Evolutionary conservation across 768 basidiomycete species (phyloP).

Genomic region (Cubamyces lactineus): DNA sequence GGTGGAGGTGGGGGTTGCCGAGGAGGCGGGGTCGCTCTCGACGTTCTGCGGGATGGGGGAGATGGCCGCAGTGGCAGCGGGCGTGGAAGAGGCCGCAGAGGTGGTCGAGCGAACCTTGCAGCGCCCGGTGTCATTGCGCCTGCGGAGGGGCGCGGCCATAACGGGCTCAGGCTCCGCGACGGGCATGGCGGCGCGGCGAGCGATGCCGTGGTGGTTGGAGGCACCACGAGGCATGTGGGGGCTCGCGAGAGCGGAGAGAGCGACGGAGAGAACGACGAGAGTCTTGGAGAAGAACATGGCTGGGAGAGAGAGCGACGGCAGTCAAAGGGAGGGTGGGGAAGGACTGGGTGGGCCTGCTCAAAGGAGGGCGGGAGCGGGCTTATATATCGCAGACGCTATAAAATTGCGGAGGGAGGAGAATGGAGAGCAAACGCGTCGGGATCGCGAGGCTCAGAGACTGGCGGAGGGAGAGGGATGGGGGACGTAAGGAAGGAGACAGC

Average conservation of each 20-base stretch:
- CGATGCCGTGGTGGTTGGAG: slow-evolving; percentile 45
- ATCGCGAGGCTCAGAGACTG: slow-evolving; percentile 10
- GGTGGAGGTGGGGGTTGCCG: slow-evolving; percentile 15
- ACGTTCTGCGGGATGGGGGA: slow-evolving; percentile 11
- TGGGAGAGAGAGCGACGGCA: slow-evolving; percentile 26
- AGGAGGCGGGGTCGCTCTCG: slow-evolving; percentile 12
- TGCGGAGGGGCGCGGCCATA: slow-evolving; percentile 20
- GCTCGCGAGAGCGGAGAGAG: slow-evolving; percentile 44
- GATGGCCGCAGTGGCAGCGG: slow-evolving; percentile 24
- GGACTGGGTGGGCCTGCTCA: slow-evolving; percentile 20
- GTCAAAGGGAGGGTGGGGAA: slow-evolving; percentile 20
- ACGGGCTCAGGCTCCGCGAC: slow-evolving; percentile 22
- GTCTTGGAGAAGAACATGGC: slow-evolving; percentile 47
- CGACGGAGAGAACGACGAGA: slow-evolving; percentile 47
- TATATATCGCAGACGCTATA: slow-evolving; percentile 3
- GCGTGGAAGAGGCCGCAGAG: slow-evolving; percentile 23
- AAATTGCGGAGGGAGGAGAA: slow-evolving; percentile 6
- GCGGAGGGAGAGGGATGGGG: slow-evolving; percentile 13
- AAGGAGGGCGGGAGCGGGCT: slow-evolving; percentile 23
- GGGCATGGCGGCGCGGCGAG: slow-evolving; percentile 46
- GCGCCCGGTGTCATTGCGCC: slow-evolving; percentile 19
- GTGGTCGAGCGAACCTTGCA: slow-evolving; percentile 28
- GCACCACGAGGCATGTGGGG: slow-evolving; percentile 44
- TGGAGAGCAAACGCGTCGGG: slow-evolving; percentile 21
- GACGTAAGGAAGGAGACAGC: slow-evolving; percentile 13